phyloP scores from a whole-genome alignment of 2,329 filamentous ascomycete genomes.

The Scedosporium apiospermum region DNA sequence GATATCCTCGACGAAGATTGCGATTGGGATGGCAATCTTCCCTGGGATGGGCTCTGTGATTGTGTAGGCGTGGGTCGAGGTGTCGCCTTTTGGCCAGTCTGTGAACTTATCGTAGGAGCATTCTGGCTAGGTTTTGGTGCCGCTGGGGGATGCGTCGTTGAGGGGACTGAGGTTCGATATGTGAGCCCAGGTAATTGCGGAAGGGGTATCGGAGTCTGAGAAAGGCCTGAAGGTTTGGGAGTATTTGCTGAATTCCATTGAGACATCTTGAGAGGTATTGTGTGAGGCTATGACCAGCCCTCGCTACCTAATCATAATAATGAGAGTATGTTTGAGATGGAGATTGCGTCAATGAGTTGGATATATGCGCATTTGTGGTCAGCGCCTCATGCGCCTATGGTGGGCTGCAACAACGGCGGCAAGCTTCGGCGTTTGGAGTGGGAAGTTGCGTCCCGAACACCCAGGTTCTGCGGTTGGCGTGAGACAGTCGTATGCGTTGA shows the following conservation, averaged over 20 bases:
- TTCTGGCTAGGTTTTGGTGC: neutral
- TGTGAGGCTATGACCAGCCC: neutral
- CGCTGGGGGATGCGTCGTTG: neutral
- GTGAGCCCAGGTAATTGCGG: neutral
- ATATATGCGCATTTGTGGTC: neutral
- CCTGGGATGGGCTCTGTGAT: neutral
- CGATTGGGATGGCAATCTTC: neutral
- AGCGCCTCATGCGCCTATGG: no score
- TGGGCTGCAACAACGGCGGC: no score
- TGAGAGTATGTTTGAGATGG: neutral
- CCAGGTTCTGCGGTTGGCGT: no score
- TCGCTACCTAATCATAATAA: neutral
- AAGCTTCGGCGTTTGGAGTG: no score
- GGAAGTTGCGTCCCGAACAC: no score
- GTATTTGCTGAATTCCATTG: neutral
- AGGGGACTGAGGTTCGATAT: neutral
- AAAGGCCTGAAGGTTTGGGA: neutral
- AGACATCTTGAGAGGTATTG: neutral
- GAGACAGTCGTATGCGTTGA: no score
- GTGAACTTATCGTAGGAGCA: neutral
- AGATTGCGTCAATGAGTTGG: neutral
- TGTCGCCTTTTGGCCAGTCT: neutral
- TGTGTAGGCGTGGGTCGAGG: neutral
- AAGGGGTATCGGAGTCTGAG: constrained; percentile 1
- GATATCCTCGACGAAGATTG: constrained; percentile 9